These are phyloP conservation scores for Penicillium sclerotiorum DNA, from an alignment of 2,329 filamentous ascomycete genomes.

Conservation along the genomic window DNA sequence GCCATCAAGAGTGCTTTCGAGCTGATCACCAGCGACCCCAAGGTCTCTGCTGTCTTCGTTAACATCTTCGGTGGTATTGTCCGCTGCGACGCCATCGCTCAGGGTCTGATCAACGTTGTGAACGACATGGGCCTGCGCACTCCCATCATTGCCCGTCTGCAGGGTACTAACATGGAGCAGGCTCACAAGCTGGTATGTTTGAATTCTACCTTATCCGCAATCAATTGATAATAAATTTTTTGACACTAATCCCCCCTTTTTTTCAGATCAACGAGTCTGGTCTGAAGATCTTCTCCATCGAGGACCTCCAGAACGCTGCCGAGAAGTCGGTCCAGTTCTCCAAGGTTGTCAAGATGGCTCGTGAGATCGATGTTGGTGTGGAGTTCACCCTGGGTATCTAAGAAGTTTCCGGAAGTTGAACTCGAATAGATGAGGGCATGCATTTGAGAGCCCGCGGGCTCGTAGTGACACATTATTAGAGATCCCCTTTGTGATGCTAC, in stretches of 20 bases:
- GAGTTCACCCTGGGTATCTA: slow-evolving; percentile 95
- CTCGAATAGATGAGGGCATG: slow-evolving; percentile 12
- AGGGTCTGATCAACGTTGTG: slow-evolving; percentile 92
- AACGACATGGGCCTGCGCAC: slow-evolving; percentile 94
- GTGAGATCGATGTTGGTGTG: slow-evolving; percentile 95
- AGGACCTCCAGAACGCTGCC: slow-evolving; percentile 93
- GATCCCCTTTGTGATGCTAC: slow-evolving; percentile 15
- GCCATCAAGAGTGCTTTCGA: slow-evolving; percentile 98
- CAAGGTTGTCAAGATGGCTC: slow-evolving; percentile 98
- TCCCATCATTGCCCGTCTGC: slow-evolving; percentile 93
- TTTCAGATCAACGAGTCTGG: slow-evolving; percentile 86
- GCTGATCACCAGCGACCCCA: slow-evolving; percentile 96
- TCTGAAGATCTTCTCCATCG: slow-evolving; percentile 99
- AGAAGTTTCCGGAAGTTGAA: slow-evolving; percentile 18
- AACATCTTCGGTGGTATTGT: slow-evolving; percentile 99
- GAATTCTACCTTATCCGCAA: slow-evolving; percentile 29
- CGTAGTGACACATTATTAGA: slow-evolving; percentile 21
- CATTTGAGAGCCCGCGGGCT: slow-evolving; percentile 15
- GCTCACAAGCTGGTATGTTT: slow-evolving; percentile 72
- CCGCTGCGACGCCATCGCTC: slow-evolving; percentile 94
- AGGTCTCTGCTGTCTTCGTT: slow-evolving; percentile 98
- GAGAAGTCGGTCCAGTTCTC: slow-evolving; percentile 99
- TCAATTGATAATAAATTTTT: neutral
- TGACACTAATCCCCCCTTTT: slow-evolving; percentile 5
- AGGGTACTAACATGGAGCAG: slow-evolving; percentile 97